Base-by-base conservation (phyloP, 1,139 yeast genomes). In the Candida pseudoviswanathii region DNA sequence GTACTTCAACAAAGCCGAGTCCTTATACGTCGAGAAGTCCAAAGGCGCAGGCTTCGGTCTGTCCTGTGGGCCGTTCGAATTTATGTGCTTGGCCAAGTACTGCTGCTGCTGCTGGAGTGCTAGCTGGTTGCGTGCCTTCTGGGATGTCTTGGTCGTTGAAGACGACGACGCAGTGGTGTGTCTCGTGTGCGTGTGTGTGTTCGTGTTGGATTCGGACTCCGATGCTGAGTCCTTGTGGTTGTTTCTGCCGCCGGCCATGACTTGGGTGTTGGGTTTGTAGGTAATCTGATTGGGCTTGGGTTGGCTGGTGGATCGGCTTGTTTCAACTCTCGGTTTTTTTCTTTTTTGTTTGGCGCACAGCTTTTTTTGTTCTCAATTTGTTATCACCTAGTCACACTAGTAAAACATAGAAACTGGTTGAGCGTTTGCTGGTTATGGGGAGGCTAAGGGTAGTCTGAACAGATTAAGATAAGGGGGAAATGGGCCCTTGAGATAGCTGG, bases 41-140 rank as follows among this genome's bases (percentile, higher is more conserved):
- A 86, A 63, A 0, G 89, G 85, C 45, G 80, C 77, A 1, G 67
- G 63, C 26, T 67, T 66, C 0, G 77, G 75, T 47, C 63, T 61
- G 58, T 84, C 87, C 41, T 78, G 72, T 1, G 87, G 87, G 0
- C 88, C 88, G 58, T 84, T 84, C 8, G 86, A 79, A 60, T 83
- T 75, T 44, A 84, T 82, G 56, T 84, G 86, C 54, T 78, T 80
- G 24, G 82, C 73, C 8, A 84, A 66, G 48, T 71, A 80, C 54
- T 80, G 83, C 55, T 82, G 86, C 55, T 83, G 88, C 2, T 85
- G 84, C 38, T 82, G 85, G 36, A 78, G 79, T 0, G 81, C 77
- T 4, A 80, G 78, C 41, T 81, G 80, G 53, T 76, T 78, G 51
- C 82, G 73, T 2, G 82, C 81, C 56, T 81, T 81, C 39, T 81